Evolutionary conservation across 179 eudicot species (phyloP), one percentile per base, ranked within the genome.

Genomic region (Pouteria campechiana): DNA sequence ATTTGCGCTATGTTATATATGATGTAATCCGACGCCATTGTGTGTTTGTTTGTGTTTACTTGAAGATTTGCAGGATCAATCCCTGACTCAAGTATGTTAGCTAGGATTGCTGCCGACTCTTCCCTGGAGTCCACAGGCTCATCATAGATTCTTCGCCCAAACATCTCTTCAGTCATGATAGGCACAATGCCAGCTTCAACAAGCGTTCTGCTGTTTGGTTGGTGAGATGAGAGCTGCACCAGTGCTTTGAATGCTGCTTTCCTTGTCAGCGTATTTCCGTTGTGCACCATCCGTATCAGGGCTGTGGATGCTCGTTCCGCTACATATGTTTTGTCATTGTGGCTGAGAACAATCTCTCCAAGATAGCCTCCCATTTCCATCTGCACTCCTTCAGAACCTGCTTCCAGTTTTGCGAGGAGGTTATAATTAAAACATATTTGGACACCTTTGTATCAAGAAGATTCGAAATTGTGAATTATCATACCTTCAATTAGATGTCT

Each of bases 81-180:
- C 32, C 78, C 88, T 5, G 94, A 75, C 44, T 81, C 88, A 2
- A 88, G 76, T 54, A 84, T 65, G 25, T 88, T 81, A 36, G 94
- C 95, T 21, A 88, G 72, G 52, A 84, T 68, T 34, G 61, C 59
- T 4, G 86, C 70, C 33, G 93, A 92, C 55, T 78, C 89, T 39
- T 41, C 45, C 32, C 76, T 68, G 4, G 88, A 69, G 53, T 71
- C 60, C 55, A 60, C 44, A 22, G 72, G 68, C 54, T 70, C 78
- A 48, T 53, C 54, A 31, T 57, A 53, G 27, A 58, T 57, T 13
- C 50, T 63, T 40, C 68, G 50, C 20, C 70, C 51, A 41, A 84
- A 73, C 53, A 88, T 57, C 53, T 84, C 93, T 28, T 88, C 70
- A 2, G 72, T 52, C 76, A 85, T 65, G 48, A 57, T 44, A 30